phyloP scores from a whole-genome alignment of 108 stramenopile genomes.

The Fistulifera pelliculosa region DNA sequence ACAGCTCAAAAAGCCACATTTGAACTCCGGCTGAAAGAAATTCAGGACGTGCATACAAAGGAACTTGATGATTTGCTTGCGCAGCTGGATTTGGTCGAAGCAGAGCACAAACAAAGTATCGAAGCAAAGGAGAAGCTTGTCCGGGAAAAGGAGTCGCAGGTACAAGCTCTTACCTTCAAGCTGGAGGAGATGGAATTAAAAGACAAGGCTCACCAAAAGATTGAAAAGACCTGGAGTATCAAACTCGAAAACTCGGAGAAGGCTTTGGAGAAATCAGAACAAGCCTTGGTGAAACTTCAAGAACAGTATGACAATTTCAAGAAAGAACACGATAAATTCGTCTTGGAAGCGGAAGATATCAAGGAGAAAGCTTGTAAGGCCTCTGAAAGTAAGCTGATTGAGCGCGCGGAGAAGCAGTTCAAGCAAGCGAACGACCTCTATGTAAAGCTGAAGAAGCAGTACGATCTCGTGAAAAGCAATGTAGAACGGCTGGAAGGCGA shows the following conservation, averaged over 20 bases:
- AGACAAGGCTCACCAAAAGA: conserved; percentile 1
- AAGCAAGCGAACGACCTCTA: conserved; percentile 35
- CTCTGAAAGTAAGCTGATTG: conserved; percentile 38
- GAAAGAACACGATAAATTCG: conserved; percentile 18
- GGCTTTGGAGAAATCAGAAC: conserved; percentile 11
- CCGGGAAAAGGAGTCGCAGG: conserved; percentile 42
- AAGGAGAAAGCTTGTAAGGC: conserved; percentile 29
- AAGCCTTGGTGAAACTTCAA: conserved; percentile 1
- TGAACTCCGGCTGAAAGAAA: conserved; percentile 15
- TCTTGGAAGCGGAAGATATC: conserved; percentile 17
- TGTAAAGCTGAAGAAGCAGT: conserved; percentile 37
- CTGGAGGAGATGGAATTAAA: conserved; percentile 32
- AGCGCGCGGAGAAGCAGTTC: conserved; percentile 43
- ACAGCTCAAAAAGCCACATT: conserved; percentile 8
- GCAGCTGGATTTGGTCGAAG: conserved; percentile 52
- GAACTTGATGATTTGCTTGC: conserved; percentile 41
- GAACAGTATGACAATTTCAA: conserved; percentile 14
- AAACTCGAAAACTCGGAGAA: neutral
- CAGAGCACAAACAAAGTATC: conserved; percentile 29
- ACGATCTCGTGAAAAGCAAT: conserved; percentile 22
- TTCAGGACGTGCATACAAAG: conserved; percentile 28
- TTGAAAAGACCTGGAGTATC: conserved; percentile 1
- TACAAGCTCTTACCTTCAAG: conserved; percentile 33
- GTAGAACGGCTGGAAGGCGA: conserved; percentile 28
- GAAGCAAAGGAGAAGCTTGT: conserved; percentile 16